Percentiles rank a stretch among this genome's conserved stretches.
These are phyloP conservation scores for Eutrema heterophyllum DNA, from an alignment of 345 rosid species.

Conservation along the genomic window DNA sequence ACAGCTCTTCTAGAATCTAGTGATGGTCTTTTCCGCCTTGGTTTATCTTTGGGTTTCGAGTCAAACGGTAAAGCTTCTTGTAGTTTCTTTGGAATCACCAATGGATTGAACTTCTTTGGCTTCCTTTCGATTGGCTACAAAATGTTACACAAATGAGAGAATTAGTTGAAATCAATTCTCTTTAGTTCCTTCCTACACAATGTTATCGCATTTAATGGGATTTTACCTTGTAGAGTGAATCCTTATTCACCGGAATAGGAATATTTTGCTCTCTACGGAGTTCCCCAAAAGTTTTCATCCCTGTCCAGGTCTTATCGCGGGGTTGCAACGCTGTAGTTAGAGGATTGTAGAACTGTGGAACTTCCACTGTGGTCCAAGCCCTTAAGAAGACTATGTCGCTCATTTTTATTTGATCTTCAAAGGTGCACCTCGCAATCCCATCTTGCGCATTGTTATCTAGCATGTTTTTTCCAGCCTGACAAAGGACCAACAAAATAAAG, in stretches of 20 bases:
- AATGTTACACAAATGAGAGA: background rate
- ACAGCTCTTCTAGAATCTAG: constrained; percentile 73
- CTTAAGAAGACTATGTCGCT: constrained; percentile 84
- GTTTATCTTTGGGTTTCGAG: constrained; percentile 74
- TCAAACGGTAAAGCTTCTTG: constrained; percentile 69
- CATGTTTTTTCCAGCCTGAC: constrained; percentile 80
- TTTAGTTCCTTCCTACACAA: background rate
- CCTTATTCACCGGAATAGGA: constrained; percentile 75
- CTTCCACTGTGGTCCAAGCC: constrained; percentile 79
- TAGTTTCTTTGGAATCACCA: constrained; percentile 68
- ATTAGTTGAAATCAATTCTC: background rate
- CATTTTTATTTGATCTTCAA: constrained; percentile 92
- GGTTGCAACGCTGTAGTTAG: constrained; percentile 89
- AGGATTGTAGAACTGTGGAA: constrained; percentile 72
- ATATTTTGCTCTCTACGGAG: constrained; percentile 68
- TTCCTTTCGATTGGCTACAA: constrained; percentile 75
- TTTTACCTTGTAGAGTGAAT: constrained; percentile 75
- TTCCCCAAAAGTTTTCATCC: constrained; percentile 87
- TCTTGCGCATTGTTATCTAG: constrained; percentile 66
- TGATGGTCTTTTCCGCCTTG: constrained; percentile 40
- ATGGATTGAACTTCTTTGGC: constrained; percentile 61
- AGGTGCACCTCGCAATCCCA: constrained; percentile 92
- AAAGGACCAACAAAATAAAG: background rate
- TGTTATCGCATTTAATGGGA: background rate
- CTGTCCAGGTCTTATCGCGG: constrained; percentile 69